Evolutionary conservation across 805 yeast species (phyloP).

Genomic region (Cyberlindnera misumaiensis): DNA sequence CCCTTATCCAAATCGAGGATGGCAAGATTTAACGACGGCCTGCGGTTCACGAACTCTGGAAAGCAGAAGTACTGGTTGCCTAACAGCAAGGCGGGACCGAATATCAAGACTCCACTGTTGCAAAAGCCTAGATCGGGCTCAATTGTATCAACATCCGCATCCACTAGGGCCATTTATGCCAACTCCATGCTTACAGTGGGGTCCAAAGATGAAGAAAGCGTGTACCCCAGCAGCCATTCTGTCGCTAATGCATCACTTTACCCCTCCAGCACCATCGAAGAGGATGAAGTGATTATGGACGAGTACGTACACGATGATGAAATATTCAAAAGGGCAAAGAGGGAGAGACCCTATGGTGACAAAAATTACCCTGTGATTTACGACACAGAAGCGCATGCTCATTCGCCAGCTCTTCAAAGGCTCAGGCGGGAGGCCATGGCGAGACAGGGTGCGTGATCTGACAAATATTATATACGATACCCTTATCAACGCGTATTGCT

Average conservation of each 20-base stretch:
- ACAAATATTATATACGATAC: no score
- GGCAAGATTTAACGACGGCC: conserved; percentile 74
- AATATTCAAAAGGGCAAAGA: conserved; percentile 28
- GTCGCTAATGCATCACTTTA: conserved; percentile 1
- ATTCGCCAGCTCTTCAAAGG: conserved; percentile 22
- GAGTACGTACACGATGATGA: conserved; percentile 31
- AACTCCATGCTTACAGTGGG: conserved; percentile 16
- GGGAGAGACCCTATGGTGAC: conserved; percentile 30
- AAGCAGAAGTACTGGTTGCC: conserved; percentile 70
- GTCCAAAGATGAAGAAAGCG: conserved; percentile 9
- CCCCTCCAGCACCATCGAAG: conserved; percentile 6
- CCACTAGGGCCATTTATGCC: conserved; percentile 21
- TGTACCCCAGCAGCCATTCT: neutral
- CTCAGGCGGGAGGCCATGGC: conserved; percentile 19
- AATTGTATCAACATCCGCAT: conserved; percentile 16
- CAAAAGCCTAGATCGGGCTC: conserved; percentile 15
- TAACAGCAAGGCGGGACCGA: conserved; percentile 4
- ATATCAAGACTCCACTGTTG: conserved; percentile 15
- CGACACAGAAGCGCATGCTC: conserved; percentile 23
- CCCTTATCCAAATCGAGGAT: conserved; percentile 57
- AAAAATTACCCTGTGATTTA: conserved; percentile 36
- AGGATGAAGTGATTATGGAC: conserved; percentile 5
- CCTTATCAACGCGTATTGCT: no score
- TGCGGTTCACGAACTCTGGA: conserved; percentile 76
- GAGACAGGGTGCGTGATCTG: conserved; percentile 3